Percentiles rank a stretch among this genome's conserved stretches.
phyloP scores from a whole-genome alignment of 2,329 filamentous ascomycete species.

The Clarireedia paspali region DNA sequence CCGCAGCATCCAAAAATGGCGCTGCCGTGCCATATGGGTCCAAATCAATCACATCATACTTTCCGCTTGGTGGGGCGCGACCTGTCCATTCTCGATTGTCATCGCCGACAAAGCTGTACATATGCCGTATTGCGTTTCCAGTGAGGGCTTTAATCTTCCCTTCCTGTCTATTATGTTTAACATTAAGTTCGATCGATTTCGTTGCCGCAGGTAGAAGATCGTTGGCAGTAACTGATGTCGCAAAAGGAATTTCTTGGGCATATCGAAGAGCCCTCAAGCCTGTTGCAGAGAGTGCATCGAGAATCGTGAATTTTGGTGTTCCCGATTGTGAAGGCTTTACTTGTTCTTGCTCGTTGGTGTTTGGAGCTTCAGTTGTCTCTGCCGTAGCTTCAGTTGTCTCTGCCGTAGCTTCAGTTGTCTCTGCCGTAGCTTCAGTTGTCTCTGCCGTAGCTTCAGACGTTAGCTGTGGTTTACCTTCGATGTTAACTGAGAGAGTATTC shows the following conservation, averaged over 20 bases:
- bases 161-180: slow-evolving; percentile 70
- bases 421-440: background rate
- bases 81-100: slow-evolving; percentile 27
- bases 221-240: slow-evolving; percentile 78
- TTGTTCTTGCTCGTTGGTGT: background rate
- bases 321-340: slow-evolving; percentile 7
- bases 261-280: slow-evolving; percentile 88
- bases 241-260: slow-evolving; percentile 80
- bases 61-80: slow-evolving; percentile 37
- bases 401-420: background rate
- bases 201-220: slow-evolving; percentile 75
- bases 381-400: background rate
- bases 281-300: slow-evolving; percentile 91
- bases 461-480: background rate
- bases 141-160: slow-evolving; percentile 65
- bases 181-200: slow-evolving; percentile 74
- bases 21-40: slow-evolving; percentile 94
- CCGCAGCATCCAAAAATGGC: slow-evolving; percentile 82
- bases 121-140: slow-evolving; percentile 81
- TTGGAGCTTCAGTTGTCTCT: background rate
- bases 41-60: slow-evolving; percentile 91
- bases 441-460: background rate
- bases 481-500: background rate
- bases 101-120: slow-evolving; percentile 66
- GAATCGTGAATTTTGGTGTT: slow-evolving; percentile 59